Conservation (phyloP, 768 basidiomycete genomes). For the Russula dissimulans region DNA sequence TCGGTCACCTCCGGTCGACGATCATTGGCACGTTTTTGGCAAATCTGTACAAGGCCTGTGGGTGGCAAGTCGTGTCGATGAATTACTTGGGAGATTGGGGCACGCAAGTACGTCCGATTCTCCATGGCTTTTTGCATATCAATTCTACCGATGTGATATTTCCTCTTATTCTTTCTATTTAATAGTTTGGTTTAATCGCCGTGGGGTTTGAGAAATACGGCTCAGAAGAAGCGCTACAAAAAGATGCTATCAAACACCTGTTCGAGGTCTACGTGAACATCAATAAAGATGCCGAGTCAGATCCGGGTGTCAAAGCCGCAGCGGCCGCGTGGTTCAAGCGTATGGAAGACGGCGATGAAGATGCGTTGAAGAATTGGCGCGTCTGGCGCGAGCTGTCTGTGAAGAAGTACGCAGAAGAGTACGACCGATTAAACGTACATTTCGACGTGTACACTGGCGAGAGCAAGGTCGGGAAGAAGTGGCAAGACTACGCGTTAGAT, state of each 20-base stretch:
- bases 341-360: constrained; percentile 90
- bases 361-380: constrained; percentile 79
- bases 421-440: constrained; percentile 77
- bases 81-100: constrained; percentile 99
- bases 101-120: constrained; percentile 62
- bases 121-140: background rate
- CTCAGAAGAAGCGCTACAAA: constrained; percentile 68
- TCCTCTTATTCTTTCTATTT: too few species aligned
- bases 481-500: constrained; percentile 63
- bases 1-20: constrained; percentile 93
- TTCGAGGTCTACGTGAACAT: constrained; percentile 93
- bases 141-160: background rate
- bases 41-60: constrained; percentile 85
- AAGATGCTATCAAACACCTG: constrained; percentile 90
- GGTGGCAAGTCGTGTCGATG: constrained; percentile 84
- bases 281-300: constrained; percentile 70
- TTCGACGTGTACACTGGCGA: constrained; percentile 94
- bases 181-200: constrained; percentile 77
- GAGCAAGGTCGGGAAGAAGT: constrained; percentile 64
- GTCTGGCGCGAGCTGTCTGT: constrained; percentile 89
- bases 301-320: constrained; percentile 61
- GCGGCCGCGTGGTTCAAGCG: constrained; percentile 87
- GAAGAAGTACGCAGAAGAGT: constrained; percentile 81
- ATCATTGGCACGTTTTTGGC: constrained; percentile 95
- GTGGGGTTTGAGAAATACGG: constrained; percentile 91